These are phyloP conservation scores for Collybiopsis confluens DNA, from an alignment of 768 basidiomycete species.

Conservation along the genomic window DNA sequence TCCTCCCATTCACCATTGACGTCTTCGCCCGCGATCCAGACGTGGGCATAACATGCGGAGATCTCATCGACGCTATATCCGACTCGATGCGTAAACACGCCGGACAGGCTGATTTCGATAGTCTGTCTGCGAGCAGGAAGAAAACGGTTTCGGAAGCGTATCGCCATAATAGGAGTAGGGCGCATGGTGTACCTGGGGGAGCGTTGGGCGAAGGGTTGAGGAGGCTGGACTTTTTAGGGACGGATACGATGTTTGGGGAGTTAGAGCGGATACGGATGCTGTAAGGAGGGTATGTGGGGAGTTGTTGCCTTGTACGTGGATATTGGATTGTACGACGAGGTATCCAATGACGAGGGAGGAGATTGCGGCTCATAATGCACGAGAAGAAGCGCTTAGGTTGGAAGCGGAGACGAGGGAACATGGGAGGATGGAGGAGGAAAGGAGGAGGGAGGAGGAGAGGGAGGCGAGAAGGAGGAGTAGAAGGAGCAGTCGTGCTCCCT, in stretches of 20 bases:
- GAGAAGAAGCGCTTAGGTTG: background rate
- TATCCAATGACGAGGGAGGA: slow-evolving; percentile 8
- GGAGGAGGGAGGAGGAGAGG: background rate
- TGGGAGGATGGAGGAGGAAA: background rate
- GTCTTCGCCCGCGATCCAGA: slow-evolving; percentile 37
- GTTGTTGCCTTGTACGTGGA: slow-evolving; percentile 4
- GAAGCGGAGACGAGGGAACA: background rate
- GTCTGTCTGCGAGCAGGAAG: slow-evolving; percentile 30
- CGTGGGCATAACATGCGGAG: slow-evolving; percentile 65
- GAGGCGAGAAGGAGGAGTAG: background rate
- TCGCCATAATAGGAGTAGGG: slow-evolving; percentile 61
- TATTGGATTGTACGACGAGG: background rate
- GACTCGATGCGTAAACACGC: slow-evolving; percentile 47
- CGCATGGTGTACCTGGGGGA: slow-evolving; percentile 65
- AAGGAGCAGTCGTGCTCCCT: background rate
- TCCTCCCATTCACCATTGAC: slow-evolving; percentile 54
- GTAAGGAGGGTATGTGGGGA: slow-evolving; percentile 37
- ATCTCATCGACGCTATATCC: slow-evolving; percentile 55
- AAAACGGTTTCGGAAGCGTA: slow-evolving; percentile 49
- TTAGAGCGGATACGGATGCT: slow-evolving; percentile 40
- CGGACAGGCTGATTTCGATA: slow-evolving; percentile 48
- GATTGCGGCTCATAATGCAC: background rate
- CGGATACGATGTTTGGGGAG: slow-evolving; percentile 62
- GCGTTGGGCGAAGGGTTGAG: slow-evolving; percentile 57
- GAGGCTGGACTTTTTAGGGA: slow-evolving; percentile 62